A percentile compares a stretch with the other conserved stretches of the same genome.
These are phyloP conservation scores for Nitzschia inconspicua DNA, from an alignment of 108 stramenopile genomes.

Conservation along the genomic window DNA sequence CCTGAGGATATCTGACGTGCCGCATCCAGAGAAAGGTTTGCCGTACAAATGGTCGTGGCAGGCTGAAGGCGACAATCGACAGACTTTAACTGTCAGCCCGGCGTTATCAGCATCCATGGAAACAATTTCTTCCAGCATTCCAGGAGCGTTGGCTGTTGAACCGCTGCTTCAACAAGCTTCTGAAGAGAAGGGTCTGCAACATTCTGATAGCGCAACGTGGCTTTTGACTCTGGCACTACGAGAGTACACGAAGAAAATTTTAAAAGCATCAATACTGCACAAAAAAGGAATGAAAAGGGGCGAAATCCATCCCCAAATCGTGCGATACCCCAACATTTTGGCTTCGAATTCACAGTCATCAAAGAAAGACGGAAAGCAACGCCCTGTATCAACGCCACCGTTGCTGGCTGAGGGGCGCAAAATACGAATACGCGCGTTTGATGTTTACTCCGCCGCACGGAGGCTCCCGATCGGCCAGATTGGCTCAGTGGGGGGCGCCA, in stretches of 20 bases:
- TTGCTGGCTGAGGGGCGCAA: constrained; percentile 1
- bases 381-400: neutral
- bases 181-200: constrained; percentile 37
- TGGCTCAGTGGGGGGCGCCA: constrained; percentile 19
- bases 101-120: neutral
- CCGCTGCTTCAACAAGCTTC: constrained; percentile 46
- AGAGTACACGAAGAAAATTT: constrained; percentile 43
- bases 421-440: constrained; percentile 13
- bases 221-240: constrained; percentile 58
- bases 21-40: neutral
- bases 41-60: constrained; percentile 21
- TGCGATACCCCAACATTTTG: constrained; percentile 10
- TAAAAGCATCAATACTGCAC: constrained; percentile 37
- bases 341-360: neutral
- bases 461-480: constrained; percentile 7
- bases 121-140: constrained; percentile 40
- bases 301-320: neutral
- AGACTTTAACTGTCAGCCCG: too few relatives aligned
- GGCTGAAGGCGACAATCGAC: neutral
- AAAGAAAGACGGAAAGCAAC: constrained; percentile 6
- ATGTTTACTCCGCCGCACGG: constrained; percentile 11
- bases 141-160: constrained; percentile 63
- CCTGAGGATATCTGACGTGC: neutral
- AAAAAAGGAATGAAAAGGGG: constrained; percentile 16
- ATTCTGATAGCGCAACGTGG: constrained; percentile 73